Evolutionary conservation across 2,329 filamentous ascomycete genomes (phyloP), one percentile per base, ranked within the genome.

Genomic region (Thermoascus crustaceus): DNA sequence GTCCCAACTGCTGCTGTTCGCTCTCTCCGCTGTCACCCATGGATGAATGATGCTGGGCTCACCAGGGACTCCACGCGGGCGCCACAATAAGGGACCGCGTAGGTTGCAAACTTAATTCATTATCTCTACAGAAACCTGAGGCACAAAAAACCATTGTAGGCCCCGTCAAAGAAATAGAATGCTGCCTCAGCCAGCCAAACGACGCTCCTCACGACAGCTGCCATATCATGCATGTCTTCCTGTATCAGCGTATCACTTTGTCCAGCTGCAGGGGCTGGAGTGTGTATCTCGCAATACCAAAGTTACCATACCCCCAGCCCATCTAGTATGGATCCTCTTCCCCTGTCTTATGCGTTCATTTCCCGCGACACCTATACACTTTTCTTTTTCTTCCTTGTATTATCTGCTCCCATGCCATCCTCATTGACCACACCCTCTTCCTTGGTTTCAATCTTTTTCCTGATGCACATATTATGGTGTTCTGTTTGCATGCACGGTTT

Each of bases 241-340:
- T 16, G 26, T 29, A 13, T 29, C 14, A 29, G 14, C 26, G 26
- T 29, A 29, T 29, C 13, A 13, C 18, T 9, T 29, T 13, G 26
- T 29, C 18, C 26, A 16, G 14, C n/a, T n/a, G n/a, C n/a, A n/a
- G n/a, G n/a, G 18, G 26, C n/a, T 13, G 26, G 14, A 16, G 16
- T 17, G 16, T 5, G 26, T 29, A 29, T 17, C 26, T 29, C 14
- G 26, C 8, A 29, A 29, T 29, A 29, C 26, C 26, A 29, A 29
- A 29, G 26, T 29, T 29, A 29, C 26, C 26, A 17, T 29, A 29
- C 26, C 26, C 18, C 14, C 26, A 13, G 26, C 26, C 26, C 26
- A 17, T 29, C 26, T 29, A 13, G n/a, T n/a, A n/a, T n/a, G n/a
- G n/a, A n/a, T 26, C 24, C 32, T 37, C 30, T 40, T 40, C 34